These are phyloP conservation scores for Nemania serpens DNA, from an alignment of 2,329 filamentous ascomycete species.

Conservation along the genomic window DNA sequence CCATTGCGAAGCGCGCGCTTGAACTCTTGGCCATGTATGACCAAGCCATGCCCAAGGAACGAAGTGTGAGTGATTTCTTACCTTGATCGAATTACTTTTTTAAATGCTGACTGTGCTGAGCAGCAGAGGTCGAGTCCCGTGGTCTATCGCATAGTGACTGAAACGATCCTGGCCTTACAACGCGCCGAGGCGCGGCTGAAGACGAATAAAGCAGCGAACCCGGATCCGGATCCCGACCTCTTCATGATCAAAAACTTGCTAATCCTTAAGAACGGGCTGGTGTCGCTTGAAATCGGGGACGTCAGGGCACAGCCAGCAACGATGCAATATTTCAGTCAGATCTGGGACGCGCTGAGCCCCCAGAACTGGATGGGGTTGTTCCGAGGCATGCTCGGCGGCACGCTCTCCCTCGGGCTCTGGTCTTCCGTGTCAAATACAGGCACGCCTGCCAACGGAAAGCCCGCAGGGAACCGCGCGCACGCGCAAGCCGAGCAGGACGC, in stretches of 20 bases:
- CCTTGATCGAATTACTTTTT: neutral
- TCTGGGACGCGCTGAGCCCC: constrained; percentile 66
- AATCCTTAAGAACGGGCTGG: constrained; percentile 91
- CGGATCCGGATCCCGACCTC: constrained; percentile 75
- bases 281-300: constrained; percentile 90
- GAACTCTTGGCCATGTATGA: constrained; percentile 66
- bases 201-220: constrained; percentile 56
- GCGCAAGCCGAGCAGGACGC: constrained; percentile 54
- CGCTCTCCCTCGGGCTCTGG: constrained; percentile 48
- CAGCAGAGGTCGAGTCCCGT: constrained; percentile 60
- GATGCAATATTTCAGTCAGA: constrained; percentile 67
- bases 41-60: constrained; percentile 66
- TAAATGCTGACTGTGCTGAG: constrained; percentile 29
- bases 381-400: constrained; percentile 59
- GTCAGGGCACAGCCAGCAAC: constrained; percentile 57
- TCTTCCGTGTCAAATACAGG: constrained; percentile 32
- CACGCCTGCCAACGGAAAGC: constrained; percentile 27
- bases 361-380: constrained; percentile 65
- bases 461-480: constrained; percentile 23
- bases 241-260: constrained; percentile 96
- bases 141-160: constrained; percentile 77
- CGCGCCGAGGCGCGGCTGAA: constrained; percentile 74
- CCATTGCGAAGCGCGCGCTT: constrained; percentile 61
- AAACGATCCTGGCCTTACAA: constrained; percentile 83
- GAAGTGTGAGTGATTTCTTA: constrained; percentile 54